Evolutionary conservation across 441 rosid genomes (phyloP), one percentile per base, ranked within the genome.

Genomic region (Aquilaria agallochum): DNA sequence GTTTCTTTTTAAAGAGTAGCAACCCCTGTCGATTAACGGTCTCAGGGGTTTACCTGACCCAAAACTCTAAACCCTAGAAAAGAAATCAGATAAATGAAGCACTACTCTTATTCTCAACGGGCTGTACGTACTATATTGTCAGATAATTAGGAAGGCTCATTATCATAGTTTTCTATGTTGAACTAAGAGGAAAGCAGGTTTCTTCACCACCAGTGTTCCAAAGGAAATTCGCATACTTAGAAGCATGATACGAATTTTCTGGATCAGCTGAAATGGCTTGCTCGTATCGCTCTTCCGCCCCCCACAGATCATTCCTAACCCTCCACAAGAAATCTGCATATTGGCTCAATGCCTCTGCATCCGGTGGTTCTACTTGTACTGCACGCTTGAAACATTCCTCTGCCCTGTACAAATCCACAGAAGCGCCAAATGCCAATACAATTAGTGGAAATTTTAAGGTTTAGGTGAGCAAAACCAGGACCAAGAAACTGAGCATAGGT

Each of bases 161-260:
- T 3, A 34, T 34, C 40, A 34, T 6, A 15, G 40, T 1, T 34
- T 3, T 34, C 5, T 34, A 3, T 34, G 40, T 36, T 36, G 57
- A 31, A 34, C 20, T 65, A 48, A 86, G 72, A 9, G 92, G 94
- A 69, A 50, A 92, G 75, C 96, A 90, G 3, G 92, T 85, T 3
- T 83, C 97, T 53, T 83, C 84, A 4, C 82, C 96, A 14, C 98
- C 95, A 0, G 95, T 90, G 66, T 50, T 87, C 92, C 95, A 82
- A 2, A 93, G 90, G 72, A 93, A 93, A 68, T 69, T 66, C 0
- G 92, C 97, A 48, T 93, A 88, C 62, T 72, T 88, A 5, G 91
- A 85, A 0, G 93, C 82, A 48, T 85, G 62, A 36, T 55, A 74
- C 30, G 83, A 65, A 75, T 74, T 86, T 13, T 72, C 65, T 0